Evolutionary conservation across 2,329 filamentous ascomycete genomes (phyloP), one percentile per base, ranked within the genome.

Genomic region (Trichoderma cornu-damae): DNA sequence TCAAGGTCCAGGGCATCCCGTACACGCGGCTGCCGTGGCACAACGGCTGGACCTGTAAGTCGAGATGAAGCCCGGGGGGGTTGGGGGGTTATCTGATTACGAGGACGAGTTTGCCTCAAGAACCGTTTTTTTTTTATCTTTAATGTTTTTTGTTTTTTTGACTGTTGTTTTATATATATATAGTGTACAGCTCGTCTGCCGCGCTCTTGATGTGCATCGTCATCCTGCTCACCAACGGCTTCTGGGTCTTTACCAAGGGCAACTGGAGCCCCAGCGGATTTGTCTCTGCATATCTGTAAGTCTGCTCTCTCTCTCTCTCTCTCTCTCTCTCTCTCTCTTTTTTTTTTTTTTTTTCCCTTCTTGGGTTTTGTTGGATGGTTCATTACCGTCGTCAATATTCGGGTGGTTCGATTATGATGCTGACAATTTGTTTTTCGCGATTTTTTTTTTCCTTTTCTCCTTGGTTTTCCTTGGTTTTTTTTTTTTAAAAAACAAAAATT

Each of bases 161-260:
- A n/a, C n/a, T n/a, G n/a, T n/a, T n/a, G n/a, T n/a, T 1, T 22
- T 48, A 62, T n/a, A 50, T 9, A 9, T 8, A 4, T 18, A 11
- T 8, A 84, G 81, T 77, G 11, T 85, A 84, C 62, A 80, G 78
- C 11, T 88, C 88, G 0, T 85, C 78, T 62, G 70, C 74, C 7
- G 81, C 82, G 0, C 74, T 92, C 4, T 66, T 76, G 60, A 81
- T 85, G 75, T 82, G 79, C 65, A 73, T 84, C 26, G 69, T 87
- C 38, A 85, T 90, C 59, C 72, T 91, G 3, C 75, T 90, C 38
- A 90, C 88, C 3, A 82, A 83, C 35, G 87, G 87, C 0, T 90
- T 90, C 62, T 66, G 73, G 2, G 80, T 83, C 3, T 87, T 87
- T 59, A 83, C 81, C 1, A 70, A 70, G 34, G 83, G 83, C 2